Evolutionary conservation across 306 rosid genomes (phyloP).

Genomic region (Cyamopsis tetragonoloba): DNA sequence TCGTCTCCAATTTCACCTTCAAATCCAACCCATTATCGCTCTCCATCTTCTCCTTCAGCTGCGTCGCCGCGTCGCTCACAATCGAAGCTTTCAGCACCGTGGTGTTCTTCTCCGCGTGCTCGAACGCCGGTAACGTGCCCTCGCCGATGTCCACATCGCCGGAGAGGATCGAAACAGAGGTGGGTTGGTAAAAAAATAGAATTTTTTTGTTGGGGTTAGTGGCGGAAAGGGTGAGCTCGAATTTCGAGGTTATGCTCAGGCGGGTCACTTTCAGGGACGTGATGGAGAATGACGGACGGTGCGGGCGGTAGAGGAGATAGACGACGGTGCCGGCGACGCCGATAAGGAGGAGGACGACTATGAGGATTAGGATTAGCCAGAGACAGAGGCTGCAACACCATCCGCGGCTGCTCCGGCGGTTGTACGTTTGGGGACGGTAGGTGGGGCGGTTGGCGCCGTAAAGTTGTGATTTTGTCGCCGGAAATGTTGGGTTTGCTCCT

Average conservation of each 20-base stretch:
- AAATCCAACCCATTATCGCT: constrained; percentile 54
- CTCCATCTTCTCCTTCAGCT: constrained; percentile 43
- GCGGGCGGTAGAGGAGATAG: constrained; percentile 62
- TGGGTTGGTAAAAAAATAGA: constrained; percentile 24
- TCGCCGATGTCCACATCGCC: constrained; percentile 18
- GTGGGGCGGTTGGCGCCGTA: constrained; percentile 67
- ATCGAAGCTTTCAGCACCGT: constrained; percentile 51
- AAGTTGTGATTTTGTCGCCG: constrained; percentile 61
- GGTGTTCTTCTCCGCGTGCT: constrained; percentile 59
- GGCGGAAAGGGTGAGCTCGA: constrained; percentile 30
- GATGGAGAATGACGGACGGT: constrained; percentile 34
- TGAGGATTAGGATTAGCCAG: constrained; percentile 46
- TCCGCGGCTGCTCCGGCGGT: constrained; percentile 45
- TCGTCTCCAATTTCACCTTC: constrained; percentile 59
- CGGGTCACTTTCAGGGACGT: constrained; percentile 31
- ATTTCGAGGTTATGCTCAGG: constrained; percentile 17
- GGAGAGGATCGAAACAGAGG: constrained; percentile 21
- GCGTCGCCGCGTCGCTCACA: constrained; percentile 19
- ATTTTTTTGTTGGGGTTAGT: constrained; percentile 37
- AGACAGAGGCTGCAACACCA: constrained; percentile 59
- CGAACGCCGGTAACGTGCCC: constrained; percentile 40
- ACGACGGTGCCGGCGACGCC: constrained; percentile 45
- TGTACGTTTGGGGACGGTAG: constrained; percentile 63
- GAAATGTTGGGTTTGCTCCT: constrained; percentile 37
- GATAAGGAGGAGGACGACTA: constrained; percentile 46